Evolutionary conservation across 768 basidiomycete species (phyloP).

Genomic region (Tricholoma saponaceum): DNA sequence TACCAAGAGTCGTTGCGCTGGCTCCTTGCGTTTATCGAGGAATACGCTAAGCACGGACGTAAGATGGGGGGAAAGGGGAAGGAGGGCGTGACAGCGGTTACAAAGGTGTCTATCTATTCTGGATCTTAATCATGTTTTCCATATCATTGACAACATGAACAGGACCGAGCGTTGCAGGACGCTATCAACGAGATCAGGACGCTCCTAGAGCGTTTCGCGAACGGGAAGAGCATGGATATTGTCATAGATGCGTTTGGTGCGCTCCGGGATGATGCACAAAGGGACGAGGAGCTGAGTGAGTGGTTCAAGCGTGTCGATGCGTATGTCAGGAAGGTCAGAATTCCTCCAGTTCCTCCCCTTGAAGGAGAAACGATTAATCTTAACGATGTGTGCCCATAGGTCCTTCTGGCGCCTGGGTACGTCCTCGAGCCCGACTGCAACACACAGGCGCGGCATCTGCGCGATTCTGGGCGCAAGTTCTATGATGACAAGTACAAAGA

Average conservation of each 20-base stretch:
- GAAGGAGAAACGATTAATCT: neutral
- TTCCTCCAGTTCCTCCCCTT: neutral
- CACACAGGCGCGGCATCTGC: conserved; percentile 56
- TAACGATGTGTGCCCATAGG: conserved; percentile 24
- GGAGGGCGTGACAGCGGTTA: conserved; percentile 16
- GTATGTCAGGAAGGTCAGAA: conserved; percentile 62
- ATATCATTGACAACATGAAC: neutral
- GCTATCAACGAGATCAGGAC: conserved; percentile 66
- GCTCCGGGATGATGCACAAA: conserved; percentile 68
- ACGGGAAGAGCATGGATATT: conserved; percentile 58
- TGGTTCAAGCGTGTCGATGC: conserved; percentile 68
- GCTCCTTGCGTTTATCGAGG: conserved; percentile 59
- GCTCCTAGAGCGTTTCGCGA: conserved; percentile 89
- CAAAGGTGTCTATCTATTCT: conserved; percentile 20
- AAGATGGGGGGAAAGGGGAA: conserved; percentile 17
- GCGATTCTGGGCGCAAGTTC: conserved; percentile 71
- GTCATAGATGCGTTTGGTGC: conserved; percentile 68
- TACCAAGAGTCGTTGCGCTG: conserved; percentile 82
- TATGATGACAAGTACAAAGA: conserved; percentile 62
- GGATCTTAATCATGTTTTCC: neutral
- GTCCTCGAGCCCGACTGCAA: conserved; percentile 78
- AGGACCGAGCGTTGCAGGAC: conserved; percentile 54
- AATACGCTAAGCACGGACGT: conserved; percentile 55
- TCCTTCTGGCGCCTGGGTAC: conserved; percentile 79
- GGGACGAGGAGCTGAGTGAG: conserved; percentile 67